Evolutionary conservation across 2,329 filamentous ascomycete species (phyloP).

Genomic region (Sporothrix mexicana): DNA sequence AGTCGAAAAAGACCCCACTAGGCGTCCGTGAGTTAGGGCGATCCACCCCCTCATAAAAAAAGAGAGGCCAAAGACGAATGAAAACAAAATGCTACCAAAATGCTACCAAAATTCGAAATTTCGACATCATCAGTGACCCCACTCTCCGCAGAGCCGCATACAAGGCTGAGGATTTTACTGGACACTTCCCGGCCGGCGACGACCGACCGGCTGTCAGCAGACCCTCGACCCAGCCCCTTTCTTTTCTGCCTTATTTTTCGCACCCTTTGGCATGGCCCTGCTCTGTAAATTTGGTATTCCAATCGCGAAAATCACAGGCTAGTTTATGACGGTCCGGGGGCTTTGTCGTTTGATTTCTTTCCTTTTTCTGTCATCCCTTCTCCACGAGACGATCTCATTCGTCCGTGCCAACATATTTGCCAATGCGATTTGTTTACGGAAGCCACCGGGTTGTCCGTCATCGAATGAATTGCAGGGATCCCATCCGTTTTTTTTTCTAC

Average conservation of each 20-base stretch:
- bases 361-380: not conserved
- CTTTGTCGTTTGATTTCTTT: not conserved
- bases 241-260: not conserved
- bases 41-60: not conserved
- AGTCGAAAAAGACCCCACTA: not conserved
- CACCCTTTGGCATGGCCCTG: not conserved
- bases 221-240: constrained; percentile 17
- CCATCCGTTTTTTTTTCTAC: not conserved
- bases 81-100: not conserved
- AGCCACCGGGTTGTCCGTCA: not conserved
- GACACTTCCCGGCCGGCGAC: not conserved
- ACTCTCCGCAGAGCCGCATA: constrained; percentile 15
- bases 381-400: not conserved
- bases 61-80: not conserved
- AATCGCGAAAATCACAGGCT: not conserved
- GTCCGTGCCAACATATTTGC: not conserved
- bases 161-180: constrained; percentile 18
- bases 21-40: not conserved
- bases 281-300: not conserved
- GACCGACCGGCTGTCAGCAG: constrained; percentile 2
- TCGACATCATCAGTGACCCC: not conserved
- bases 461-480: not conserved
- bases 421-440: not conserved
- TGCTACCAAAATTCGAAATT: no score
- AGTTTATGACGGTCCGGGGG: not conserved